These are phyloP conservation scores for Podosphaera leucotricha DNA, from an alignment of 2,329 filamentous ascomycete genomes.

Conservation along the genomic window DNA sequence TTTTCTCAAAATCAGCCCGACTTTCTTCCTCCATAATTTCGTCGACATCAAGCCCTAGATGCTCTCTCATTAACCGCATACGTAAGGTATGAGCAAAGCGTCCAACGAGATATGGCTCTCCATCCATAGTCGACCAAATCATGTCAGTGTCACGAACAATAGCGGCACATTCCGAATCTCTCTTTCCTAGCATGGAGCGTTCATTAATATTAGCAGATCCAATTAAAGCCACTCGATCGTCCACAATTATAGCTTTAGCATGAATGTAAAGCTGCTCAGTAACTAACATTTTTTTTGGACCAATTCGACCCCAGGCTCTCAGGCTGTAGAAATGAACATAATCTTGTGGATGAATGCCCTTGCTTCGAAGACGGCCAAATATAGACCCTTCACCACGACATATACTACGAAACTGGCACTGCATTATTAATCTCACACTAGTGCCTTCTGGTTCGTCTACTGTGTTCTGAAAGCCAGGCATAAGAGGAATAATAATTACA, in stretches of 20 bases:
- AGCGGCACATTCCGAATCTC: conserved; percentile 80
- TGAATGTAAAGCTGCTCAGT: conserved; percentile 98
- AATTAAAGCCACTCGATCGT: conserved; percentile 81
- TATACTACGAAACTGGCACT: conserved; percentile 90
- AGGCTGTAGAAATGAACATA: conserved; percentile 92
- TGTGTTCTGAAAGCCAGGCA: conserved; percentile 97
- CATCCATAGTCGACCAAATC: conserved; percentile 78
- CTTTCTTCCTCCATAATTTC: conserved; percentile 65
- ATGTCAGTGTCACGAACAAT: conserved; percentile 84
- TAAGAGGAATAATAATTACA: conserved; percentile 73
- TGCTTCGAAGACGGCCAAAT: conserved; percentile 58
- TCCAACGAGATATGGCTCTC: conserved; percentile 69
- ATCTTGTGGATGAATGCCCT: conserved; percentile 74
- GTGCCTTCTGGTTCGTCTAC: conserved; percentile 87
- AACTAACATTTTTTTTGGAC: conserved; percentile 55
- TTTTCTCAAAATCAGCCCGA: conserved; percentile 27
- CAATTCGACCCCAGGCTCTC: conserved; percentile 78
- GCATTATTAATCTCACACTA: conserved; percentile 85
- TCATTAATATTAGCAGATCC: conserved; percentile 98
- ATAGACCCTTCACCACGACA: conserved; percentile 82
- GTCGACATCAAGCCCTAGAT: conserved; percentile 87
- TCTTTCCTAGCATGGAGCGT: conserved; percentile 73
- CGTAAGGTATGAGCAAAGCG: conserved; percentile 83
- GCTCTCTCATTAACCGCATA: conserved; percentile 85
- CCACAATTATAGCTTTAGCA: conserved; percentile 87